A percentile compares a stretch with the other conserved stretches of the same genome.
Evolutionary conservation across 768 basidiomycete genomes (phyloP).

Genomic region (Calocybe gangraenosa): DNA sequence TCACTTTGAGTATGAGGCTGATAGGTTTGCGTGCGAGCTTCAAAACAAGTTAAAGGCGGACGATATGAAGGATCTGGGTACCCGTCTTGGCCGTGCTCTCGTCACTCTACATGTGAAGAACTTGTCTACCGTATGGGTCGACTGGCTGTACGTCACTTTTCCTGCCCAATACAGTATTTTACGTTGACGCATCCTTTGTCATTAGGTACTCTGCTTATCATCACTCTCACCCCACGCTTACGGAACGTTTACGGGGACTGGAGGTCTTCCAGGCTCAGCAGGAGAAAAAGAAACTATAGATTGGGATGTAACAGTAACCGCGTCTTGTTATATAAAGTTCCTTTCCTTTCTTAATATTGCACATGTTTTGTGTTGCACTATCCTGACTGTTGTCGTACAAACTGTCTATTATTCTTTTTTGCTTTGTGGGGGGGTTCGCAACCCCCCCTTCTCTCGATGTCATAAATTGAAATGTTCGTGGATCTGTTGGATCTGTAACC

Average conservation of each 20-base stretch:
- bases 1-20: slow-evolving; percentile 90
- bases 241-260: slow-evolving; percentile 81
- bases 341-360: too few relatives aligned
- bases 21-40: slow-evolving; percentile 78
- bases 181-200: slow-evolving; percentile 5
- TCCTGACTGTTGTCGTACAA: too few relatives aligned
- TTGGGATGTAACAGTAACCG: too few relatives aligned
- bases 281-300: slow-evolving; percentile 35
- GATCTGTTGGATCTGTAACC: too few relatives aligned
- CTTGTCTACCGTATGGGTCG: slow-evolving; percentile 89
- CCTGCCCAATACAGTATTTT: not conserved
- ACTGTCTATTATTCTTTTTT: too few relatives aligned
- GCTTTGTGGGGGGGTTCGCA: too few relatives aligned
- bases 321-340: too few relatives aligned
- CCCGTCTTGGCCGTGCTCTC: slow-evolving; percentile 76
- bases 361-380: too few relatives aligned
- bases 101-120: slow-evolving; percentile 90
- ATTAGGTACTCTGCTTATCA: slow-evolving; percentile 88
- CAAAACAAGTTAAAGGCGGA: slow-evolving; percentile 44
- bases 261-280: slow-evolving; percentile 57
- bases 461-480: too few relatives aligned
- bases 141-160: slow-evolving; percentile 67
- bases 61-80: slow-evolving; percentile 82
- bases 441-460: too few relatives aligned
- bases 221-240: slow-evolving; percentile 93